These are phyloP conservation scores for Erysimum cheiri DNA, from an alignment of 441 rosid genomes.

Conservation along the genomic window DNA sequence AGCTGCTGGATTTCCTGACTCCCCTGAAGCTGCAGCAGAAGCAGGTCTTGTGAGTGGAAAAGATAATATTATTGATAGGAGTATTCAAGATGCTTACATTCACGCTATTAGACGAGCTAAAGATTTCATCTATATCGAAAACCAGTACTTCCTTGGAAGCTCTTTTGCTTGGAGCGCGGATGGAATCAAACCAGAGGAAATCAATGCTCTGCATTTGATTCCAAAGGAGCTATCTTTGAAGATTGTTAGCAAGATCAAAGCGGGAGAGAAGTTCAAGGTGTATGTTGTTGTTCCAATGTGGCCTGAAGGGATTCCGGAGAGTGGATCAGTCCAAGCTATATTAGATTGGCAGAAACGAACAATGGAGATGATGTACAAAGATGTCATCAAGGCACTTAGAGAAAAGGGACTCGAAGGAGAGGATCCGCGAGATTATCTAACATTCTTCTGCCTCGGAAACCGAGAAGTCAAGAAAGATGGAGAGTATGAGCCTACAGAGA, in stretches of 20 bases:
- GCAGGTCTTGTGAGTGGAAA: conserved; percentile 97
- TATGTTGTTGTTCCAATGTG: conserved; percentile 96
- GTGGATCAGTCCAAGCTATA: conserved; percentile 94
- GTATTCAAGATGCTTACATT: conserved; percentile 95
- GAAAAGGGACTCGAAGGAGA: conserved; percentile 65
- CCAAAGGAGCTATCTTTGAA: conserved; percentile 97
- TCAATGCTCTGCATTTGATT: conserved; percentile 80
- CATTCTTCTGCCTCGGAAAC: conserved; percentile 97
- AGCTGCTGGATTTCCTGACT: conserved; percentile 93
- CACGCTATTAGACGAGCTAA: conserved; percentile 94
- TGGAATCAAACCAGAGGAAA: conserved; percentile 86
- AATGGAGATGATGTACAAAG: conserved; percentile 97
- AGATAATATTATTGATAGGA: conserved; percentile 93
- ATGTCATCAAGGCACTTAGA: conserved; percentile 71
- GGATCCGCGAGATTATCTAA: conserved; percentile 87
- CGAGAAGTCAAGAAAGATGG: conserved; percentile 89
- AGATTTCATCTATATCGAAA: conserved; percentile 89
- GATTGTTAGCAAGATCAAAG: conserved; percentile 89
- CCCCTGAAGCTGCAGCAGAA: conserved; percentile 94
- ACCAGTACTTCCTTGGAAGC: conserved; percentile 97
- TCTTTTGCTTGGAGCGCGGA: conserved; percentile 83
- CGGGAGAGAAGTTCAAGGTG: conserved; percentile 85
- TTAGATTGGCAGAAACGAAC: conserved; percentile 98
- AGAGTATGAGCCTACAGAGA: conserved; percentile 86
- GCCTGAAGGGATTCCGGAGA: conserved; percentile 98